These are phyloP conservation scores for Voacanga thouarsii DNA, from an alignment of 257 asterid species.

Conservation along the genomic window DNA sequence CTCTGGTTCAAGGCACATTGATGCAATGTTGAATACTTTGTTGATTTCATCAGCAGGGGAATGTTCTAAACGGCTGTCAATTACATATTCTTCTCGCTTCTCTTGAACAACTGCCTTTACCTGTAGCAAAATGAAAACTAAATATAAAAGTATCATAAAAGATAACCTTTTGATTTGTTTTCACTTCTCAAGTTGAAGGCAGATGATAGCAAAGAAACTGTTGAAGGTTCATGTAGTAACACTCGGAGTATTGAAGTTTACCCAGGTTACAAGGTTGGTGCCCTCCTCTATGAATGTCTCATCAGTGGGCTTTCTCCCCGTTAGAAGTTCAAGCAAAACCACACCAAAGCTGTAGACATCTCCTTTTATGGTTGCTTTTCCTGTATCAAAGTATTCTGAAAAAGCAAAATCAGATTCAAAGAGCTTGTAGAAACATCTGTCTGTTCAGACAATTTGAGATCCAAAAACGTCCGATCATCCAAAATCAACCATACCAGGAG, in stretches of 20 bases:
- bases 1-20: conserved; percentile 72
- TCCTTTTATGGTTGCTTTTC: conserved; percentile 84
- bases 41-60: conserved; percentile 49
- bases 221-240: no score
- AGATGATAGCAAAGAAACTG: background rate
- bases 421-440: background rate
- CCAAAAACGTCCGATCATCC: background rate
- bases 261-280: conserved; percentile 92
- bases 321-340: conserved; percentile 81
- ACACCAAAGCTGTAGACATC: conserved; percentile 95
- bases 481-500: conserved; percentile 61
- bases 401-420: conserved; percentile 6
- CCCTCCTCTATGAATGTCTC: conserved; percentile 87
- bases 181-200: background rate
- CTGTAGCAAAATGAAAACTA: conserved; percentile 35
- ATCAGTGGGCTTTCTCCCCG: conserved; percentile 76
- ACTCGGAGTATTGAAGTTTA: conserved; percentile 16
- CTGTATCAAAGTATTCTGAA: conserved; percentile 86
- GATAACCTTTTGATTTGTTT: background rate
- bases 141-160: background rate
- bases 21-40: conserved; percentile 55
- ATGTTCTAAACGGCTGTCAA: conserved; percentile 55
- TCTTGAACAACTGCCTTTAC: conserved; percentile 79
- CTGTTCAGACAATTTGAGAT: background rate
- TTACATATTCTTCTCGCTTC: conserved; percentile 62